Evolutionary conservation across 2,329 filamentous ascomycete genomes (phyloP).

Genomic region (Talaromyces sp.): DNA sequence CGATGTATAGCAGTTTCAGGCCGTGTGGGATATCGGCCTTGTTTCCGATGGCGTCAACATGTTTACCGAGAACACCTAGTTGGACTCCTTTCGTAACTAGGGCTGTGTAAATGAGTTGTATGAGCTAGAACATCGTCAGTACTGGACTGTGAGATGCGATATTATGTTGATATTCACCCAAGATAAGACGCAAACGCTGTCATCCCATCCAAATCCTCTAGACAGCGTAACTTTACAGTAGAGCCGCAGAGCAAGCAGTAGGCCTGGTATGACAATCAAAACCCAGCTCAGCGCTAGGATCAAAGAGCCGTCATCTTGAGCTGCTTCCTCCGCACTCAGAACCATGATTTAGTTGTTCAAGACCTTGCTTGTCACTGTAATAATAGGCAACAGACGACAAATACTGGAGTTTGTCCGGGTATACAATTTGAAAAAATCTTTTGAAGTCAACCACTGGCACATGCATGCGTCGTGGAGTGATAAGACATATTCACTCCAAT

Average conservation of each 20-base stretch:
- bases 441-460: too few relatives aligned
- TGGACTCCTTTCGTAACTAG: background rate
- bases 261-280: slow-evolving; percentile 3
- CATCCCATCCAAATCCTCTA: slow-evolving; percentile 1
- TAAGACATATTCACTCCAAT: too few relatives aligned
- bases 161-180: background rate
- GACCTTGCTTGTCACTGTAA: too few relatives aligned
- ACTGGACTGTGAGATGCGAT: too few relatives aligned
- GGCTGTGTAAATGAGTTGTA: background rate
- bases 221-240: background rate
- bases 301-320: slow-evolving; percentile 2
- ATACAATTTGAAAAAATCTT: too few relatives aligned
- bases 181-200: background rate
- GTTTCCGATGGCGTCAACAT: background rate
- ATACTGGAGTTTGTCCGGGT: too few relatives aligned
- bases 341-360: too few relatives aligned
- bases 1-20: slow-evolving; percentile 5
- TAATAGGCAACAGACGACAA: too few relatives aligned
- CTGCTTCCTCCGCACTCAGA: background rate
- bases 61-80: slow-evolving; percentile 1
- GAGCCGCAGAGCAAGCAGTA: background rate
- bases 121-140: background rate
- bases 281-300: slow-evolving; percentile 7
- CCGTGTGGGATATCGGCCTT: background rate
- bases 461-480: too few relatives aligned